phyloP scores from a whole-genome alignment of 495 filamentous ascomycete genomes.

The Oleoguttula mirabilis region DNA sequence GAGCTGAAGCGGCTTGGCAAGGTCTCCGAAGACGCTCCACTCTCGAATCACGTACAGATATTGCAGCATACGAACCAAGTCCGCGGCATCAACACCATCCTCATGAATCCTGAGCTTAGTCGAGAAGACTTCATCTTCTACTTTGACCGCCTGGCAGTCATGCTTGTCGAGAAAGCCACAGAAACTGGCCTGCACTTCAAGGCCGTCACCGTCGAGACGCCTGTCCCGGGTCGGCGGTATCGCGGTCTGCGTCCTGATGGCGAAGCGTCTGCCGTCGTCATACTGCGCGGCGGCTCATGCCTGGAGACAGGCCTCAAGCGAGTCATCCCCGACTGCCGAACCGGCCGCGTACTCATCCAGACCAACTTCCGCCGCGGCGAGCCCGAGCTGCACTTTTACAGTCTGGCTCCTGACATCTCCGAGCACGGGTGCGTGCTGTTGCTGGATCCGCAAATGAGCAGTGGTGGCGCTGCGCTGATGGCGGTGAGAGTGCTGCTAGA shows the following conservation, averaged over 20 bases:
- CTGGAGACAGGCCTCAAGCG: constrained; percentile 80
- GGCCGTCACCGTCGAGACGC: constrained; percentile 51
- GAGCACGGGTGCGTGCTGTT: constrained; percentile 69
- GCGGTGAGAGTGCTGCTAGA: constrained; percentile 87
- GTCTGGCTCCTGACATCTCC: constrained; percentile 57
- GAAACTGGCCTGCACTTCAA: constrained; percentile 44
- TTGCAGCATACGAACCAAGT: constrained; percentile 67
- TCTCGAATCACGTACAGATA: constrained; percentile 60
- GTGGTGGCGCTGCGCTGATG: constrained; percentile 89
- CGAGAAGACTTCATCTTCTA: constrained; percentile 94
- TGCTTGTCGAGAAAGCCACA: constrained; percentile 62
- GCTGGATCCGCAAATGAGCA: constrained; percentile 86
- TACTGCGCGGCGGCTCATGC: constrained; percentile 74
- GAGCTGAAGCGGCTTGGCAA: constrained; percentile 61
- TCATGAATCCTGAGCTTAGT: constrained; percentile 66
- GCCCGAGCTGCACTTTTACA: constrained; percentile 81
- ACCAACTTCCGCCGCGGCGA: constrained; percentile 73
- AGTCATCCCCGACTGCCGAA: constrained; percentile 82
- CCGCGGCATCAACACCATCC: constrained; percentile 75
- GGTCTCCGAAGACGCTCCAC: constrained; percentile 52
- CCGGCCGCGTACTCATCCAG: constrained; percentile 81
- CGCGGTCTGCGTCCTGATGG: constrained; percentile 54
- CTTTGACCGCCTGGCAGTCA: constrained; percentile 70
- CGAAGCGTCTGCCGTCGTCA: constrained; percentile 71
- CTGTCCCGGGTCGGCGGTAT: constrained; percentile 48